Evolutionary conservation across 208 protist species (phyloP), one percentile per base, ranked within the genome.

Genomic region (Trypanosoma lewisi): DNA sequence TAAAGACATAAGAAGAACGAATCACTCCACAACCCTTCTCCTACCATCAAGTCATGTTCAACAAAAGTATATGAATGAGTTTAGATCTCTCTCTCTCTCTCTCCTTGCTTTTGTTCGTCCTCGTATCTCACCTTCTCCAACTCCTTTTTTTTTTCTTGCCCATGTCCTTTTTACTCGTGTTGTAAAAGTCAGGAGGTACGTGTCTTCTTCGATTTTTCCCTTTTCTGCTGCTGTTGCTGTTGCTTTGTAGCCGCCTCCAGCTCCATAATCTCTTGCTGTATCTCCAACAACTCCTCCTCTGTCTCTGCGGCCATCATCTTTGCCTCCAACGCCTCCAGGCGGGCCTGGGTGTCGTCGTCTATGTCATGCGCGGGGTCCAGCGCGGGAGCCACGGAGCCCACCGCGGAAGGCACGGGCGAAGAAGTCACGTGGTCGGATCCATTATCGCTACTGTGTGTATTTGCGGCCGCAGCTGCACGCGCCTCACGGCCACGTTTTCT

Each of bases 261-360:
- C 34, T 89, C 83, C 41, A 78, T 82, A 67, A 95, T 87, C 67
- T 91, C 80, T 52, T 88, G 75, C 58, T 91, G 83, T 19, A 95
- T 63, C 27, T 72, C 75, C 25, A 72, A 55, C 3, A 95, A 78
- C 63, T 95, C 83, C 49, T 93, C 86, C 2, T 78, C 73, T 7
- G 89, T 90, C 56, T 95, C 83, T n/a, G 78, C 79, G 1, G 86
- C 69, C 23, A 76, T 50, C 44, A 95, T 80, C 9, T 80, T 80
- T 45, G 75, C 75, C 64, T 91, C 80, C 28, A 95, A 63, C 56
- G 83, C 74, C 51, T 82, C 78, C 5, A 92, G 64, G 3, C 82
- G 75, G 1, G 56, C 63, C 52, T 89, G 84, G 11, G 84, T 54
- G 47, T 57, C 67, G 37, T 71, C 70, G n/a, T 75, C 58, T 21